Base-by-base conservation (phyloP, 78 protist genomes). In the Pigoraptor vietnamica region DNA sequence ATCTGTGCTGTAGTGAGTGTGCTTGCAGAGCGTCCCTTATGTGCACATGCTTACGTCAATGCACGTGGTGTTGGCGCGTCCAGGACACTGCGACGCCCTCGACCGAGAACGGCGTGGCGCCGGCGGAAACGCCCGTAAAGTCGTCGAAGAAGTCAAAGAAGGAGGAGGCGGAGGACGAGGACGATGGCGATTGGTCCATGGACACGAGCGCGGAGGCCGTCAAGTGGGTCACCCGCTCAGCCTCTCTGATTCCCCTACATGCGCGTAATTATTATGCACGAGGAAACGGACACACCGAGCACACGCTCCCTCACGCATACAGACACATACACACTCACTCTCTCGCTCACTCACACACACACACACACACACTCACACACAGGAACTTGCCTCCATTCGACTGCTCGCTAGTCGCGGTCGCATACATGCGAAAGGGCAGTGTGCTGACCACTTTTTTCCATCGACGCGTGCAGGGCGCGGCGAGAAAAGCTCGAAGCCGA, bases 191-290 rank as follows among this genome's bases (percentile, higher is more conserved):
- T 24, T 93, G 94, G 94, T 35, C 87, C 38, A 37, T 37, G 36
- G 94, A 93, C 86, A 55, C 86, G 33, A 36, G 88, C 34, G 92
- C 34, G 9, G 94, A 90, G 82, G 94, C 94, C 1, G 94, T 90
- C 23, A 48, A 48, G 67, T 48, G 67, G 67, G 67, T 79, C 9
- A 1, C 84, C 32, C 84, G 23, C 88, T 67, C 10, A 10, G 35
- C n/a, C 84, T 48, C 67, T 48, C 67, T 48, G 29, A 21, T 14
- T 48, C 87, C 23, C 37, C 81, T 24, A 48, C 14, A 21, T 48
- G 6, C 14, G 6, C 14, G 67, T 48, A 48, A 48, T 48, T 48
- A 21, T 48, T 48, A 21, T 48, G 67, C 14, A 6, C 82, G 39
- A 0, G 88, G 2, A 2, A 33, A 84, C 1, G n/a, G 48, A 10